Conservation (phyloP, 164 flowering plant species). For the Paratinospora sagittata region DNA sequence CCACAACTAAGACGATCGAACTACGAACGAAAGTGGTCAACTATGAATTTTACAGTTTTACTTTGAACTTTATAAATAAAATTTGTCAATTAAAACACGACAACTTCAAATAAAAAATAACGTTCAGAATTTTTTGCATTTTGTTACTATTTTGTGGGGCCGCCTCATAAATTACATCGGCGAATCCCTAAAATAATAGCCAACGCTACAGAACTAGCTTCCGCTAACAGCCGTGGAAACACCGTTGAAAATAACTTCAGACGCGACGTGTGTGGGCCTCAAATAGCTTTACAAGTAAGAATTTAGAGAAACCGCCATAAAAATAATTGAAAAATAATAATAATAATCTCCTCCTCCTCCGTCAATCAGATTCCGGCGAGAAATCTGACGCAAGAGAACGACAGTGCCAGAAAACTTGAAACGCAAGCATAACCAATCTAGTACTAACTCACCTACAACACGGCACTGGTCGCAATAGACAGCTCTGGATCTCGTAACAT, state of each 20-base stretch:
- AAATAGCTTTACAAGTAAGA: not conserved
- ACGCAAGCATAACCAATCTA: not conserved
- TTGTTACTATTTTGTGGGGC: no score
- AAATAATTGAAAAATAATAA: not conserved
- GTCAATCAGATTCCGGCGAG: constrained; percentile 7
- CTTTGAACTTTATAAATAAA: no score
- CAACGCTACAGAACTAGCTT: not conserved
- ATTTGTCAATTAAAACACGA: no score
- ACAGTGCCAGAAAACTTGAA: not conserved
- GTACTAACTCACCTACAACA: constrained; percentile 74
- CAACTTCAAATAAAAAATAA: no score
- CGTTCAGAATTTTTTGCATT: no score
- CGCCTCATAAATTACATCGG: no score
- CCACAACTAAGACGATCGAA: no score
- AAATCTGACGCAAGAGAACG: not conserved
- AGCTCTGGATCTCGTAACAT: constrained; percentile 69
- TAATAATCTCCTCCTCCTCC: not conserved
- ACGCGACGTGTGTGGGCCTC: not conserved
- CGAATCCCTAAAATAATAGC: not conserved
- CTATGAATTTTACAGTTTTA: no score
- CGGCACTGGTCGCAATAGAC: constrained; percentile 92
- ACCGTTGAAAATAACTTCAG: not conserved
- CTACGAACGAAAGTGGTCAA: no score
- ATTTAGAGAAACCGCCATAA: not conserved
- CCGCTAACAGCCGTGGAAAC: not conserved